These are phyloP conservation scores for Yarrowia sp. DNA, from an alignment of 805 yeast genomes.

Conservation along the genomic window DNA sequence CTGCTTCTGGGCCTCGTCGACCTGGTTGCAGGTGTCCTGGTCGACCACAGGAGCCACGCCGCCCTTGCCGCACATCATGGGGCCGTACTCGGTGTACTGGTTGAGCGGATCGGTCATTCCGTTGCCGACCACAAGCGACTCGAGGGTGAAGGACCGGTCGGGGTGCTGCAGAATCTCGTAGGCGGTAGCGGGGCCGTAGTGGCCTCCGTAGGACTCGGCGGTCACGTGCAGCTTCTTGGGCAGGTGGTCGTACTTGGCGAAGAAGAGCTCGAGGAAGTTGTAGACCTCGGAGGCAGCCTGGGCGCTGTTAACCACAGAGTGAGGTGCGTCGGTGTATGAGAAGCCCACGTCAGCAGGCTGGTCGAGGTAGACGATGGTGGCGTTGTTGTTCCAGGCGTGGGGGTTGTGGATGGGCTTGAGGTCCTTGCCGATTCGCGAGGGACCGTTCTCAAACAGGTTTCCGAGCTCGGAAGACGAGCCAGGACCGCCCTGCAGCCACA, in stretches of 20 bases:
- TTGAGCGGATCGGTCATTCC: conserved; percentile 80
- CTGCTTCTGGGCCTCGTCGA: conserved; percentile 23
- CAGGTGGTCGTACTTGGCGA: conserved; percentile 59
- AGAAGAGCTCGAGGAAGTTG: conserved; percentile 75
- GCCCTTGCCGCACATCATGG: conserved; percentile 91
- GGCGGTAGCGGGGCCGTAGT: conserved; percentile 84
- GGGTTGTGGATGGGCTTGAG: conserved; percentile 70
- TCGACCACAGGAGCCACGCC: conserved; percentile 66
- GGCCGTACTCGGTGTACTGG: conserved; percentile 79
- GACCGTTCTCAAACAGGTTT: conserved; percentile 79
- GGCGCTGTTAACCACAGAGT: conserved; percentile 56
- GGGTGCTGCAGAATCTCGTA: conserved; percentile 67
- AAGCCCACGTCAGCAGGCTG: conserved; percentile 85
- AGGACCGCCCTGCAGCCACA: conserved; percentile 89
- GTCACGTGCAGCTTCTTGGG: conserved; percentile 71
- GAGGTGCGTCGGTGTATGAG: conserved; percentile 57
- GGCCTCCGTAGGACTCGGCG: conserved; percentile 87
- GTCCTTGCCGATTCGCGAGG: conserved; percentile 62
- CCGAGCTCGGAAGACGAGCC: conserved; percentile 85
- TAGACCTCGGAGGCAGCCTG: conserved; percentile 81
- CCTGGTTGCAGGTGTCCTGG: conserved; percentile 73
- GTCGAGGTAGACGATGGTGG: conserved; percentile 79
- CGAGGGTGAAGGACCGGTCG: conserved; percentile 65
- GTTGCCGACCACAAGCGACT: conserved; percentile 88
- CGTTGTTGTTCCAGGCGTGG: conserved; percentile 78